phyloP scores from a whole-genome alignment of 2,329 filamentous ascomycete genomes.

The Arthrocladium fulminans region DNA sequence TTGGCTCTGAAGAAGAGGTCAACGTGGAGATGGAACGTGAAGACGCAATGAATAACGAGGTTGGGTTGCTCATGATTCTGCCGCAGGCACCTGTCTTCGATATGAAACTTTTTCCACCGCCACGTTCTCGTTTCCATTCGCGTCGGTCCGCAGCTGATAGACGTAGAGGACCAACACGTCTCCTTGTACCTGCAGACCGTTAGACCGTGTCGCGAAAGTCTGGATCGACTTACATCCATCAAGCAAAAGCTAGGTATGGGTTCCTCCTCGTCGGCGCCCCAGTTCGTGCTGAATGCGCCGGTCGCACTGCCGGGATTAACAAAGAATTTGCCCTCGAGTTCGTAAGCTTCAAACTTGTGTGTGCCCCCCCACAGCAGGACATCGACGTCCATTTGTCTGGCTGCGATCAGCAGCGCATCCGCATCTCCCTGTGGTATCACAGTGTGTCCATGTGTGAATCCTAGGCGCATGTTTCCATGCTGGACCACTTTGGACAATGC shows the following conservation, averaged over 20 bases:
- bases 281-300: constrained; percentile 54
- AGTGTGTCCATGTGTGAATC: constrained; percentile 63
- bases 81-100: constrained; percentile 61
- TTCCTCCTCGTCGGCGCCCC: constrained; percentile 52
- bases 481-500: constrained; percentile 60
- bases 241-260: constrained; percentile 86
- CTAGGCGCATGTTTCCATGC: constrained; percentile 59
- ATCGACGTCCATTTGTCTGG: constrained; percentile 63
- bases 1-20: too few relatives aligned
- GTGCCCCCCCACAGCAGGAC: constrained; percentile 61
- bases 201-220: background rate
- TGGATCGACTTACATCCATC: constrained; percentile 72
- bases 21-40: too few relatives aligned
- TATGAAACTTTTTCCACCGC: constrained; percentile 81
- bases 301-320: constrained; percentile 61
- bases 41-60: too few relatives aligned
- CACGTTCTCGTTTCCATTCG: constrained; percentile 67
- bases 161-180: constrained; percentile 94
- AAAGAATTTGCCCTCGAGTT: constrained; percentile 64
- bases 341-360: constrained; percentile 62
- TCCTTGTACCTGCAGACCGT: constrained; percentile 65
- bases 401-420: constrained; percentile 57
- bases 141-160: constrained; percentile 73
- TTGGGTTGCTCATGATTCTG: constrained; percentile 29
- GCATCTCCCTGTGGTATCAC: constrained; percentile 61